These are phyloP conservation scores for Mucor mucedo DNA, from an alignment of 371 early-diverging fungal genomes.

Conservation along the genomic window DNA sequence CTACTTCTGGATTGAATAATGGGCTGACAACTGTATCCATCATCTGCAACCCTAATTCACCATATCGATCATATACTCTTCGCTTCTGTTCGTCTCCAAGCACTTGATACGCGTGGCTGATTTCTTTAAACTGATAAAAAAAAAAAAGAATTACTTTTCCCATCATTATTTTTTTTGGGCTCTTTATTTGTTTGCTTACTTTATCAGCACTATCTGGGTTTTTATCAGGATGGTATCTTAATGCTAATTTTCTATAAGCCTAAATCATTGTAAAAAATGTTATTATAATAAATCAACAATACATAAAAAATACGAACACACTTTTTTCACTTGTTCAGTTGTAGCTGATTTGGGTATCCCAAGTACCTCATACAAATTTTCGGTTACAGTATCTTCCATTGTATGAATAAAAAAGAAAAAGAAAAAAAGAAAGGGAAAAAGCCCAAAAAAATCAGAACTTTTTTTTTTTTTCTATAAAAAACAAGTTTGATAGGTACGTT, in stretches of 20 bases:
- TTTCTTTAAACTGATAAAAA: slow-evolving; percentile 66
- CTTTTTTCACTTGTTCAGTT: slow-evolving; percentile 70
- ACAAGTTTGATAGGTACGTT: too few relatives aligned
- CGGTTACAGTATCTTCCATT: slow-evolving; percentile 23
- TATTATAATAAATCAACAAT: too few relatives aligned
- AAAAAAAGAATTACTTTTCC: neutral
- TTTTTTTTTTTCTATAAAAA: too few relatives aligned
- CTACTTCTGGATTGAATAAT: slow-evolving; percentile 78
- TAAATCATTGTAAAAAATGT: slow-evolving; percentile 5
- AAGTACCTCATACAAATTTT: slow-evolving; percentile 61
- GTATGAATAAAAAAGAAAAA: slow-evolving; percentile 4
- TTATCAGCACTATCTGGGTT: slow-evolving; percentile 51
- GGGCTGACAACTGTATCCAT: slow-evolving; percentile 75
- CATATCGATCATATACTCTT: slow-evolving; percentile 84
- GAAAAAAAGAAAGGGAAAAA: neutral
- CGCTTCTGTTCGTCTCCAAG: slow-evolving; percentile 78
- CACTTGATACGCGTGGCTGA: slow-evolving; percentile 80
- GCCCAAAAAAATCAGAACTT: neutral
- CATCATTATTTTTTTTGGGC: neutral
- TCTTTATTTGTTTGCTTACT: slow-evolving; percentile 25
- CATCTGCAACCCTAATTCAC: slow-evolving; percentile 87
- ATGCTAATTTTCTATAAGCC: slow-evolving; percentile 64
- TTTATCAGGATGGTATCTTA: slow-evolving; percentile 79
- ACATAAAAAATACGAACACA: slow-evolving; percentile 18
- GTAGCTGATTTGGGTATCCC: slow-evolving; percentile 65